Evolutionary conservation across 805 yeast genomes (phyloP).

Genomic region (Saturnispora sekii): DNA sequence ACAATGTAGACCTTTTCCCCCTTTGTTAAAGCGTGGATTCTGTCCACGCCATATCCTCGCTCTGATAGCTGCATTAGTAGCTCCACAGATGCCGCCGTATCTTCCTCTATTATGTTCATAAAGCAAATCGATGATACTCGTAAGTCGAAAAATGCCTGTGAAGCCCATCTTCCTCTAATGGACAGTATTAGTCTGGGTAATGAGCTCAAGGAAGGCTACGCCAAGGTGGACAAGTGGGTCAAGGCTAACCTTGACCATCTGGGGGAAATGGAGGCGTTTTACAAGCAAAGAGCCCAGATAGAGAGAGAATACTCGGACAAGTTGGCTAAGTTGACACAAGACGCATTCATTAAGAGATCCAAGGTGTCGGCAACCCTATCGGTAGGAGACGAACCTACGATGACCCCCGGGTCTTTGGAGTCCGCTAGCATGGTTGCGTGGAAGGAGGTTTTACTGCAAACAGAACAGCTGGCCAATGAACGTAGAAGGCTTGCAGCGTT

Average conservation of each 20-base stretch:
- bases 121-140: too few relatives aligned
- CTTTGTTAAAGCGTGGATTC: too few relatives aligned
- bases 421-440: slow-evolving; percentile 81
- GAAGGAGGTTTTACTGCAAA: slow-evolving; percentile 78
- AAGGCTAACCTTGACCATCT: slow-evolving; percentile 65
- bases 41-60: too few relatives aligned
- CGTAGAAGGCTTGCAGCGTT: slow-evolving; percentile 50
- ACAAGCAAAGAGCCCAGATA: slow-evolving; percentile 68
- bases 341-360: slow-evolving; percentile 69
- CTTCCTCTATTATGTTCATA: too few relatives aligned
- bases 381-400: slow-evolving; percentile 85
- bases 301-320: slow-evolving; percentile 77
- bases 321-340: slow-evolving; percentile 52
- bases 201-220: slow-evolving; percentile 72
- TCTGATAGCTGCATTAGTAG: too few relatives aligned
- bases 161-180: slow-evolving; percentile 11
- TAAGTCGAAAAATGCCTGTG: too few relatives aligned
- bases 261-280: slow-evolving; percentile 70
- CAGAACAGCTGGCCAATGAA: slow-evolving; percentile 70
- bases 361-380: slow-evolving; percentile 54
- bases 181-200: slow-evolving; percentile 45
- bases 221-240: slow-evolving; percentile 72
- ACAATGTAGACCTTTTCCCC: too few relatives aligned
- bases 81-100: too few relatives aligned
- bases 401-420: slow-evolving; percentile 93